Evolutionary conservation across 106 monocot species (phyloP), one percentile per base, ranked within the genome.

Genomic region (Agapanthus africanus): DNA sequence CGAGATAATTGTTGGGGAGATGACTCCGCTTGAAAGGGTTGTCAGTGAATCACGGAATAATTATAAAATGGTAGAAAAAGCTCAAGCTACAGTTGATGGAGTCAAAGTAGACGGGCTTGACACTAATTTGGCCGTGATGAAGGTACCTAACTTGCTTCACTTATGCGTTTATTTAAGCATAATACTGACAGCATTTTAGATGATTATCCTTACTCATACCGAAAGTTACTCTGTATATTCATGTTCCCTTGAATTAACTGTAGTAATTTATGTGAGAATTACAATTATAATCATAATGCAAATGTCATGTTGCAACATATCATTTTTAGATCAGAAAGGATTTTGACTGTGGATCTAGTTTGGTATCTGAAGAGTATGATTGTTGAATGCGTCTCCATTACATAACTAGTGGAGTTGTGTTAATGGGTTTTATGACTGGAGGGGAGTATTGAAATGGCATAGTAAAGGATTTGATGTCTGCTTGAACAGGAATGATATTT

Each of bases 41-140:
- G 82, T 92, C n/a, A 80, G 40, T 46, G 79, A 87, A 18, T 81
- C 97, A 14, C 82, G 77, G 65, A 70, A 70, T 35, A 92, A 73
- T 54, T 92, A 85, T 67, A 89, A 92, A 75, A 82, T 78, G 77
- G 89, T 85, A 10, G 92, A 99, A 70, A 30, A 79, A 68, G 97
- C 92, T 36, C 76, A 87, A 60, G 88, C 88, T 27, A 80, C 92
- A 40, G 73, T 99, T 74, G 78, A 84, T 78, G 87, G 84, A 65
- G 92, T 99, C 66, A 99, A 93, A 73, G 88, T 90, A 42, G 97
- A 99, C 52, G 97, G 97, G 19, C 74, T 89, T 37, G 90, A 90
- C 66, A 92, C 84, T 16, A 92, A 99, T 79, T 71, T 99, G 66
- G 92, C 92, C 40, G 84, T 99, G 41, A 90, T 99, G 97, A 84